Evolutionary conservation across 495 filamentous ascomycete species (phyloP), one percentile per base, ranked within the genome.

Genomic region (Penicillium maclennaniae): DNA sequence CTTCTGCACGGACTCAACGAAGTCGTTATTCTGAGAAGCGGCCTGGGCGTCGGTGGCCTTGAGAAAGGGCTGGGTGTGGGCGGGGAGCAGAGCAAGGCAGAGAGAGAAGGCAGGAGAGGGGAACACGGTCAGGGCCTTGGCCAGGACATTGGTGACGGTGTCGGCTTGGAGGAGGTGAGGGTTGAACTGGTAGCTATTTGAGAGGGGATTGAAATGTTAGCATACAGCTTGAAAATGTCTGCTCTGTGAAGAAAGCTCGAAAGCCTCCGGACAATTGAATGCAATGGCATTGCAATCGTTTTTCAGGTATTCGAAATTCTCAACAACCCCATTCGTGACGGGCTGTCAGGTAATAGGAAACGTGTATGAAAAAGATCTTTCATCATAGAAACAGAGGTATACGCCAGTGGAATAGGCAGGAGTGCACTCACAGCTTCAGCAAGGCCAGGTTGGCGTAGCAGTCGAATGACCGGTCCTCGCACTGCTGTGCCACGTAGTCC

Each of bases 321-420:
- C 69, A 67, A 68, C 70, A 71, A 61, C 51, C 56, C 62, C 69
- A 62, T 56, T 53, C 50, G 47, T 43, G 52, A 59, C 56, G 45
- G 65, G 62, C 60, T 61, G 65, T 95, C 90, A 88, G 91, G 83
- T 96, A 96, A 96, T 97, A 96, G 90, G 89, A 96, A 96, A 97
- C 92, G 91, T 93, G 85, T 59, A 67, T 63, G 57, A 63, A 81
- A 64, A 63, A 73, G 49, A 65, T 81, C 71, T 66, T 80, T 87
- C 89, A 89, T 95, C 87, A 72, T 54, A 58, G 21, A 62, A 71
- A 56, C 31, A 51, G 42, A 52, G n/a, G 28, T 55, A 59, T 48
- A 49, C 31, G 43, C 28, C 36, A 6, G n/a, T 8, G 53, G 45
- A 21, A 43, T 31, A 53, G 44, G 54, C 56, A 47, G 44, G 52